Base-by-base conservation (phyloP, 495 filamentous ascomycete species). In the Hyaloscypha bicolor region DNA sequence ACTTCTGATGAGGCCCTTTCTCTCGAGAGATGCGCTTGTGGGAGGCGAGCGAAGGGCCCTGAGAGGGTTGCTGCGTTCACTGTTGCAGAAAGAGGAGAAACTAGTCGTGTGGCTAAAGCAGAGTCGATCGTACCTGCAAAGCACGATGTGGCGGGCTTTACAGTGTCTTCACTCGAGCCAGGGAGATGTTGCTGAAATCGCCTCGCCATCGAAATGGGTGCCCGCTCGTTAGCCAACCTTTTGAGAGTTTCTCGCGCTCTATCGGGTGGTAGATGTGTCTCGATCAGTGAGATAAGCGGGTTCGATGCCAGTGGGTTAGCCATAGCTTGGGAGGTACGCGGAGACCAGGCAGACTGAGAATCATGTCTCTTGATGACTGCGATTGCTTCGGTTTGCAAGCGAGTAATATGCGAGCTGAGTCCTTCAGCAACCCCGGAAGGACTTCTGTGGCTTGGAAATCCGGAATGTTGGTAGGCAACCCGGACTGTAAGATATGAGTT, bases 391-490 rank as follows among this genome's bases (percentile, higher is more conserved):
- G 84, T 86, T 55, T 80, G 75, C 25, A 86, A 62, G 4, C 64
- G 76, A 21, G 80, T 86, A 14, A 75, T 68, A 12, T 76, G 65
- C 35, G 53, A 55, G 33, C 16, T 55, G 29, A 58, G 51, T 9
- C 67, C 64, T 21, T 66, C 39, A 29, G 53, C 25, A 22, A 30
- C 33, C 16, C 59, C 8, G 0, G 45, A 21, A 9, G 42, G 2
- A 25, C 6, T 69, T 45, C 37, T 45, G 4, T 64, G 31, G 61
- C 70, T 64, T 14, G 77, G 76, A 58, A 86, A 85, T 2, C 73
- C 82, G 0, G 84, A 83, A 68, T 86, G 82, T 1, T 75, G 74
- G 57, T 85, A 86, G 6, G 69, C 74, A 5, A 86, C 45, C 21
- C 77, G 73, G 22, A 85, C 75, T n/a, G 75, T 77, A n/a, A 85